A percentile compares a stretch with the other conserved stretches of the same genome.
Conservation (phyloP, 2,329 filamentous ascomycete species). For the Sphaceloma murrayae region DNA sequence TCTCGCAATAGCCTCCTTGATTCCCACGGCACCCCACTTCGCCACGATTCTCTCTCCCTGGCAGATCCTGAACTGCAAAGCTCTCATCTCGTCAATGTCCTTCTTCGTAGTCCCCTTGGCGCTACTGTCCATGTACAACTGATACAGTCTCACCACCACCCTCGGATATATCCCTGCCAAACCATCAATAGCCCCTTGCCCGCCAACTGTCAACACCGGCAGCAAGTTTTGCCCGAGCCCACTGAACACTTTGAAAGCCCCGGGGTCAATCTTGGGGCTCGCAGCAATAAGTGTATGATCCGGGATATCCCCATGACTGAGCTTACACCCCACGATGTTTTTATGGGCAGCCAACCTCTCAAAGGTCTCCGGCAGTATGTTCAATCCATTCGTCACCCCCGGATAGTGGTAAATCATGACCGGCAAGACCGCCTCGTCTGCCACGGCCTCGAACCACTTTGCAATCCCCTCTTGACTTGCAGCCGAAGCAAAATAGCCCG, state of each 20-base stretch:
- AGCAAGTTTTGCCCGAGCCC: slow-evolving; percentile 58
- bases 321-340: slow-evolving; percentile 61
- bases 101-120: slow-evolving; percentile 35
- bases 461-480: slow-evolving; percentile 50
- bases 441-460: slow-evolving; percentile 53
- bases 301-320: slow-evolving; percentile 59
- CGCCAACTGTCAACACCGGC: slow-evolving; percentile 52
- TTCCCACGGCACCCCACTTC: slow-evolving; percentile 51
- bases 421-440: slow-evolving; percentile 50
- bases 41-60: slow-evolving; percentile 53
- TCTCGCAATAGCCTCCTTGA: slow-evolving; percentile 54
- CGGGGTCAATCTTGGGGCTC: slow-evolving; percentile 50
- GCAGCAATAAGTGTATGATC: slow-evolving; percentile 52
- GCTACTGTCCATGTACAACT: slow-evolving; percentile 35
- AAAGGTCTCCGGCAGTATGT: slow-evolving; percentile 49
- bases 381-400: slow-evolving; percentile 56
- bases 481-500: slow-evolving; percentile 54
- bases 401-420: slow-evolving; percentile 58
- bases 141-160: slow-evolving; percentile 49
- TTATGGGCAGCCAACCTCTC: slow-evolving; percentile 50
- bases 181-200: slow-evolving; percentile 57
- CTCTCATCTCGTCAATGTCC: slow-evolving; percentile 41
- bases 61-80: slow-evolving; percentile 53
- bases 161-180: slow-evolving; percentile 57
- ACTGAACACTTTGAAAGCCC: slow-evolving; percentile 52